Percentiles rank a stretch among this genome's conserved stretches.
phyloP scores from a whole-genome alignment of 345 rosid genomes.

The Toxicodendron radicans region DNA sequence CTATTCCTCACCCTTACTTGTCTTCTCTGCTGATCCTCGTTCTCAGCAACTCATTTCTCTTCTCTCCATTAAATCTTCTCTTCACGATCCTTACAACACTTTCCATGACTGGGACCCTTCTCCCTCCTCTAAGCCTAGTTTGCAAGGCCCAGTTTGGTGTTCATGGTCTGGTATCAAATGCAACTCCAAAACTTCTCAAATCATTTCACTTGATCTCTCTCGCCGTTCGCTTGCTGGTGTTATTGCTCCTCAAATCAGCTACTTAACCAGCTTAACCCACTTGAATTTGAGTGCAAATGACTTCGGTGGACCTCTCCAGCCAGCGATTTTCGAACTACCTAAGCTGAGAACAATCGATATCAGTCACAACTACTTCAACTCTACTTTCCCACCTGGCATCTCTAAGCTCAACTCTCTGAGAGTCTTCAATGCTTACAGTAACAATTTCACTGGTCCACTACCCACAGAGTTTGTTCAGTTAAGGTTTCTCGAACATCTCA shows the following conservation, averaged over 20 bases:
- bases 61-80: constrained; percentile 68
- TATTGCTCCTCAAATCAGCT: constrained; percentile 59
- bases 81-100: constrained; percentile 51
- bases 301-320: constrained; percentile 56
- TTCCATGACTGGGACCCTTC: constrained; percentile 69
- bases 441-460: constrained; percentile 65
- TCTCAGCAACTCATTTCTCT: constrained; percentile 70
- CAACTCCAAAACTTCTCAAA: constrained; percentile 44
- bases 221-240: constrained; percentile 65
- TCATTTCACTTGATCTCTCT: constrained; percentile 80
- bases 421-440: constrained; percentile 74
- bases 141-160: constrained; percentile 61
- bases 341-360: constrained; percentile 70
- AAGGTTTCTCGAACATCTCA: constrained; percentile 70
- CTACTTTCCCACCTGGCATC: constrained; percentile 68
- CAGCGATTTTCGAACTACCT: constrained; percentile 55
- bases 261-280: constrained; percentile 56
- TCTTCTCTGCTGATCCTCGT: constrained; percentile 33
- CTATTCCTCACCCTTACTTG: constrained; percentile 17
- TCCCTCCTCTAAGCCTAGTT: constrained; percentile 28
- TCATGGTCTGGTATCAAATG: constrained; percentile 87
- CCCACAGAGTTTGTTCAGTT: constrained; percentile 56
- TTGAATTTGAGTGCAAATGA: constrained; percentile 72
- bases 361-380: constrained; percentile 77
- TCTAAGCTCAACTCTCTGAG: constrained; percentile 71